phyloP scores from a whole-genome alignment of 2,329 filamentous ascomycete species.

The Exophiala aquamarina region DNA sequence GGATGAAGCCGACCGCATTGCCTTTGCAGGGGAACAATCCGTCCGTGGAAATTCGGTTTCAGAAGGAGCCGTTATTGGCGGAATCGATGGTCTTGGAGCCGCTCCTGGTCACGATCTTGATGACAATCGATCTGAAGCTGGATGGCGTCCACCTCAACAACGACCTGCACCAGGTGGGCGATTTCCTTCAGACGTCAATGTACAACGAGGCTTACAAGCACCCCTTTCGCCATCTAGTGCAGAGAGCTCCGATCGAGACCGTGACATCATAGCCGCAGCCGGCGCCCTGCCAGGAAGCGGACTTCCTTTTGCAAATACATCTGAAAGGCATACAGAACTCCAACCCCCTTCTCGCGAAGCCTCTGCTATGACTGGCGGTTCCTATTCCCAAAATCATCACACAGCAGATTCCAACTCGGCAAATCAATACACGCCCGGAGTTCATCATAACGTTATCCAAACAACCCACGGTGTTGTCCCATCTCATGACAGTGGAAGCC shows the following conservation, averaged over 20 bases:
- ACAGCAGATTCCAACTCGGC: background rate
- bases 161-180: conserved; percentile 90
- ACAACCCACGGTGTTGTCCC: conserved; percentile 17
- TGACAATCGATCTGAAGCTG: conserved; percentile 30
- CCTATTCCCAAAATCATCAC: too few species aligned
- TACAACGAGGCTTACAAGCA: conserved; percentile 81
- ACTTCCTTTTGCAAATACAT: conserved; percentile 27
- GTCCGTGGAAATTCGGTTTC: conserved; percentile 33
- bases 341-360: conserved; percentile 9
- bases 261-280: conserved; percentile 59
- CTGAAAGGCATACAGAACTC: conserved; percentile 23
- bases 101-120: conserved; percentile 30
- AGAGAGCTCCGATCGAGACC: conserved; percentile 65
- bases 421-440: conserved; percentile 17
- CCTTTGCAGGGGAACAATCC: conserved; percentile 59
- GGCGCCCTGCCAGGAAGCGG: conserved; percentile 54
- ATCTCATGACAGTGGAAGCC: conserved; percentile 32
- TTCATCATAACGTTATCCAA: conserved; percentile 21
- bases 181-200: conserved; percentile 91
- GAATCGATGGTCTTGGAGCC: conserved; percentile 38
- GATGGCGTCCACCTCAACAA: conserved; percentile 49
- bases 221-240: conserved; percentile 78
- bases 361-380: background rate
- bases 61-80: conserved; percentile 30
- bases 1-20: conserved; percentile 65